Evolutionary conservation across 192 early-diverging fungal genomes (phyloP), one percentile per base, ranked within the genome.

Genomic region (Podila verticillata): DNA sequence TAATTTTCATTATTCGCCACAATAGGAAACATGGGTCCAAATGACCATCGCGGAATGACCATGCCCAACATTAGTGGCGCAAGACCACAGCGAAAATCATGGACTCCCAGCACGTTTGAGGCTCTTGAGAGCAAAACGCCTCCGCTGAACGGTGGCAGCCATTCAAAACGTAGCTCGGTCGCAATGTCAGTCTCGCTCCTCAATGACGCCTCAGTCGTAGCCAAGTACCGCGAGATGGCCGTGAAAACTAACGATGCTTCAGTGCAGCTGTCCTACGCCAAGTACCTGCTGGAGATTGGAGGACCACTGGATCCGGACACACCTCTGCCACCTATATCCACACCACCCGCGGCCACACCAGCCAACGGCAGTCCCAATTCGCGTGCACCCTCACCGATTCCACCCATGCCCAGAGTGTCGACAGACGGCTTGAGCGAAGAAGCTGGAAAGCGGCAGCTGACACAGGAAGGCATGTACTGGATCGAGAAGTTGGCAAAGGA

Each of bases 381-480:
- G 58, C 20, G 28, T 2, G 30, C 28, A 7, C 22, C 58, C 26
- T 31, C 58, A 12, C 51, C 51, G 20, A 24, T 54, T n/a, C 51
- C 51, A 7, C 51, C 51, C 4, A 54, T 54, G 51, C 51, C 51
- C 2, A 4, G 17, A 54, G 24, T 26, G 22, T 24, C 24, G 7
- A 30, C 29, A 35, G 63, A 73, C 12, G 63, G 39, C 3, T n/a
- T 63, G 39, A 44, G 39, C 32, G 65, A 66, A 13, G 34, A 24
- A 28, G 54, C 35, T 19, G 75, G 75, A 10, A 71, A 67, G 44
- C 59, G 56, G 22, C 74, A 84, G 62, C 71, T 84, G 28, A 70
- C 92, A 22, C 72, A 85, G 30, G 94, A 95, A 70, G 91, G 89
- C 5, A 79, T 88, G 12, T 92, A 92, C 84, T 95, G 92, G 92